Percentiles rank a stretch among this genome's conserved stretches.
phyloP scores from a whole-genome alignment of 345 rosid species.

The Excoecaria cochinchinensis region DNA sequence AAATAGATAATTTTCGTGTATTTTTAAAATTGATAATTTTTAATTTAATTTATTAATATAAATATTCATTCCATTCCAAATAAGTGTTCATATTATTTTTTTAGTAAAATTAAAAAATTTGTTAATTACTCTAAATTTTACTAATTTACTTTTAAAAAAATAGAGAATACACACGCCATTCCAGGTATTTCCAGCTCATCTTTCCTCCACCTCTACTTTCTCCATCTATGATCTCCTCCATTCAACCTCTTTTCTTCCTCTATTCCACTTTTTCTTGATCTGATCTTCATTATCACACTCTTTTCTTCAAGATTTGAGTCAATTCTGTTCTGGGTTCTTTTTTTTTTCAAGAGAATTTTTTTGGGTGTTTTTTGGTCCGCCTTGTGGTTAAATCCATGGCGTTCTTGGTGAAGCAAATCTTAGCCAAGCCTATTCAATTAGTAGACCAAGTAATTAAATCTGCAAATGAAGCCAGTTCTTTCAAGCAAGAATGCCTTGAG shows the following conservation, averaged over 20 bases:
- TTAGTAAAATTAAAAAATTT: no score
- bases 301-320: no score
- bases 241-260: neutral
- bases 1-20: no score
- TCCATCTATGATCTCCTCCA: neutral
- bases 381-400: constrained; percentile 43
- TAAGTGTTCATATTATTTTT: no score
- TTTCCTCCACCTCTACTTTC: neutral
- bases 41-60: no score
- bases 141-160: no score
- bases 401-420: constrained; percentile 72
- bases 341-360: neutral
- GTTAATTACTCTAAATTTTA: no score
- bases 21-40: no score
- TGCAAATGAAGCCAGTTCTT: constrained; percentile 73
- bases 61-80: no score
- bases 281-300: no score
- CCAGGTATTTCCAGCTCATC: constrained; percentile 1
- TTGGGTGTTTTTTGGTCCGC: constrained; percentile 5
- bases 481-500: constrained; percentile 78
- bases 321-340: neutral
- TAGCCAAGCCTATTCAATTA: constrained; percentile 77
- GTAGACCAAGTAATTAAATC: constrained; percentile 78
- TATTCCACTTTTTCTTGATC: neutral
- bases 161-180: no score